Evolutionary conservation across 228 moss, liverwort and hornwort species (phyloP), one percentile per base, ranked within the genome.

Genomic region (Sphagnum magellanicum): DNA sequence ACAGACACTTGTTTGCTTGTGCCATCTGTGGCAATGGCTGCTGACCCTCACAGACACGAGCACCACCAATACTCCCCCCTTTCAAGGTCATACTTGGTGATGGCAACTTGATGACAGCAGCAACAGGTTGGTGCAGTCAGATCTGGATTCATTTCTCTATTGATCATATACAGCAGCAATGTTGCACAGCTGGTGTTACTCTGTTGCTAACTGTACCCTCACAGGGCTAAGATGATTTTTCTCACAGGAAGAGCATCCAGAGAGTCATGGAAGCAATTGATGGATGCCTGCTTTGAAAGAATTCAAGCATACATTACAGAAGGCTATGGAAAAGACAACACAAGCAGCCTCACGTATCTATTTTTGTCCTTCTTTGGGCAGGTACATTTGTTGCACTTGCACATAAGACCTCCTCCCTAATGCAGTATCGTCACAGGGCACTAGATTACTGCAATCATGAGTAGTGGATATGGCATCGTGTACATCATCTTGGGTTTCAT

Each of bases 31-130:
- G 48, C 11, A 48, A 14, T 55, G 55, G 16, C 6, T 57, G 51
- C 67, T 50, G 61, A 70, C 47, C 32, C 5, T n/a, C 32, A 50
- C 70, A 82, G 82, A 78, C 82, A 10, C 74, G 82, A 68, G 64
- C 78, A 14, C 82, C 82, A 46, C 75, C 75, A 70, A 82, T 82
- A 75, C 55, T 82, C 17, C 82, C 82, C 53, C 73, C 82, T 49
- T 78, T 82, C 16, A 69, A 70, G 32, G 63, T 64, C 68, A 50
- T 82, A 50, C 78, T 82, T 60, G 78, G 78, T 69, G 82, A 78
- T 50, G 72, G 32, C 32, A 32, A 82, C 49, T 75, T 67, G 63
- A 63, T 66, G 52, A 63, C 73, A 66, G 67, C 67, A 49, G 64
- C 67, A 50, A 74, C 81, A 81, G 78, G 81, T 78, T 50, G 59